Percentiles rank a stretch among this genome's conserved stretches.
Evolutionary conservation across 306 rosid genomes (phyloP).

Genomic region (Prunus fruticosa): DNA sequence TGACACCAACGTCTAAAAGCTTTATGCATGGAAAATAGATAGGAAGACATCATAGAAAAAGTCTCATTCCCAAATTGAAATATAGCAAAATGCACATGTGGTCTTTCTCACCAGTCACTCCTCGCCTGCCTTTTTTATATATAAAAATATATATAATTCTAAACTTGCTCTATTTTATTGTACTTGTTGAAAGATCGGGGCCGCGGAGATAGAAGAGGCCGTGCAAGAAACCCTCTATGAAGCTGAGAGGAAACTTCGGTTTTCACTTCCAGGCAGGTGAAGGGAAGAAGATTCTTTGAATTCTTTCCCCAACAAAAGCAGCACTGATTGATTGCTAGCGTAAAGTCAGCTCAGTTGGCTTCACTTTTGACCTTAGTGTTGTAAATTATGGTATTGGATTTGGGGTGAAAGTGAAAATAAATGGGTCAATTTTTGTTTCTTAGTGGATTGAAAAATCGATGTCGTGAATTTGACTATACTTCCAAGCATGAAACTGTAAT

Average conservation of each 20-base stretch:
- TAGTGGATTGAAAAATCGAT: background rate
- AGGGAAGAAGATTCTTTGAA: no score
- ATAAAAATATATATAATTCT: background rate
- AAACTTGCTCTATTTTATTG: background rate
- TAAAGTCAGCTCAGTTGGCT: background rate
- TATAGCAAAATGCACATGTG: background rate
- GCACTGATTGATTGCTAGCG: background rate
- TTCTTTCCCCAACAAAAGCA: background rate
- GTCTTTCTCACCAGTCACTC: background rate
- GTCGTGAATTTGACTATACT: constrained; percentile 8
- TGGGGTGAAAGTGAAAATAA: background rate
- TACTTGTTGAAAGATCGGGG: constrained; percentile 13
- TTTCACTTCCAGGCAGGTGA: constrained; percentile 14
- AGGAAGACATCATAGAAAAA: background rate
- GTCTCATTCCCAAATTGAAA: background rate
- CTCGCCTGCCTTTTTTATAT: background rate
- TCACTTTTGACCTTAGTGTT: background rate
- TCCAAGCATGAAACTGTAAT: background rate
- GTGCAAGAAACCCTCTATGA: constrained; percentile 21
- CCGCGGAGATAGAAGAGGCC: constrained; percentile 19
- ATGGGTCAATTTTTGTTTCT: background rate
- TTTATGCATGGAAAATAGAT: background rate
- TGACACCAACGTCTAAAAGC: background rate
- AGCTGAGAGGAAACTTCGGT: constrained; percentile 25
- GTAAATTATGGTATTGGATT: background rate